Percentiles rank a stretch among this genome's conserved stretches.
These are phyloP conservation scores for Neurospora sp. DNA, from an alignment of 495 filamentous ascomycete species.

Conservation along the genomic window DNA sequence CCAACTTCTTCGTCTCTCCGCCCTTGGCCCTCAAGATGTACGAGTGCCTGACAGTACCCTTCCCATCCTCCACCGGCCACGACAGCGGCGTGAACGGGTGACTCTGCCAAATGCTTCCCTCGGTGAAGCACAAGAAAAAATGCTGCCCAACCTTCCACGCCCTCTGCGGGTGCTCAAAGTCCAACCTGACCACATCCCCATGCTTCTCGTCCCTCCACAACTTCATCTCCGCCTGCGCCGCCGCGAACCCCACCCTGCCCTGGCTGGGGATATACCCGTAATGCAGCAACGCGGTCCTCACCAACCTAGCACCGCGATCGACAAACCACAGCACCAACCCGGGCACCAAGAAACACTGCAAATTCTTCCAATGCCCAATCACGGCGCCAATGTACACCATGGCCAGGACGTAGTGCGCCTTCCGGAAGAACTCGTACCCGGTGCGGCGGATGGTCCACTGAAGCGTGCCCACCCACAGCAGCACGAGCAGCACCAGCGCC, in stretches of 20 bases:
- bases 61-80: conserved; percentile 27
- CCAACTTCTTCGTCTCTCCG: conserved; percentile 49
- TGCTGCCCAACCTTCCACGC: conserved; percentile 55
- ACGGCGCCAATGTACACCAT: conserved; percentile 57
- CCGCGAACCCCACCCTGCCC: conserved; percentile 34
- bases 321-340: conserved; percentile 46
- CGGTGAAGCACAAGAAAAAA: conserved; percentile 53
- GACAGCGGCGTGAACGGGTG: conserved; percentile 57
- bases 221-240: conserved; percentile 38
- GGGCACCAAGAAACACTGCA: conserved; percentile 54
- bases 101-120: conserved; percentile 52
- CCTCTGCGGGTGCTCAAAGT: conserved; percentile 44
- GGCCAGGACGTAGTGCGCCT: conserved; percentile 53
- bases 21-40: conserved; percentile 52
- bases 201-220: conserved; percentile 39
- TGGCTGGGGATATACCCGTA: conserved; percentile 25
- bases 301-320: conserved; percentile 41
- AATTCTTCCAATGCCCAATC: conserved; percentile 55
- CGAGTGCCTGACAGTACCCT: conserved; percentile 37
- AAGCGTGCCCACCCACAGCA: conserved; percentile 46
- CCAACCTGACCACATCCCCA: conserved; percentile 46
- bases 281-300: conserved; percentile 45
- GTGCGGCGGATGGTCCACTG: conserved; percentile 43
- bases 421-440: conserved; percentile 59
- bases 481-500: conserved; percentile 46